Evolutionary conservation across 495 filamentous ascomycete genomes (phyloP).

Genomic region (Penicillium maclennaniae): DNA sequence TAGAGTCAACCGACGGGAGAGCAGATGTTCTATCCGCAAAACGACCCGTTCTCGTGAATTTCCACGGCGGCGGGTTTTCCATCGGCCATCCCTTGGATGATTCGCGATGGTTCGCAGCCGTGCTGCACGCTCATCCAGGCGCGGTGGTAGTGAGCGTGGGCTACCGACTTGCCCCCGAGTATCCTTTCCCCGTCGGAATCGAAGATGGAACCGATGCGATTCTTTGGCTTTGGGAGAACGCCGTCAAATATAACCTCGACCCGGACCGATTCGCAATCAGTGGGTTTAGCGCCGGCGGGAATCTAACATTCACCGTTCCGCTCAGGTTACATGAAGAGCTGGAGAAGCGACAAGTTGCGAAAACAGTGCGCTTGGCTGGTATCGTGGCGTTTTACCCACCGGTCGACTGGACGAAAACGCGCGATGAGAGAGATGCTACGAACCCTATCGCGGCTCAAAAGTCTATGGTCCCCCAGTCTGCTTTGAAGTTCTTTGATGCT

Average conservation of each 20-base stretch:
- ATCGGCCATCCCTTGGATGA: conserved; percentile 31
- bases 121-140: conserved; percentile 6
- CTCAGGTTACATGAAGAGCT: conserved; percentile 48
- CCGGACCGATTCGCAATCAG: conserved; percentile 55
- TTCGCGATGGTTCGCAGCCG: conserved; percentile 14
- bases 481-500: conserved; percentile 18
- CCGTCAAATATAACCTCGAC: conserved; percentile 47
- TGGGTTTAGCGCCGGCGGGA: conserved; percentile 73
- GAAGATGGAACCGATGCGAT: conserved; percentile 61
- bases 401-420: conserved; percentile 65
- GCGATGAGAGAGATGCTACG: conserved; percentile 39
- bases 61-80: conserved; percentile 38
- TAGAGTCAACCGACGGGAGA: not conserved
- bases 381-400: conserved; percentile 69
- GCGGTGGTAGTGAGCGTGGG: conserved; percentile 25
- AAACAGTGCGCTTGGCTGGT: conserved; percentile 31
- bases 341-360: conserved; percentile 9
- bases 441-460: conserved; percentile 14
- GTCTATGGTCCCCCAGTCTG: conserved; percentile 10
- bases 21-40: not conserved
- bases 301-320: conserved; percentile 67
- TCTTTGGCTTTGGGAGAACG: conserved; percentile 49
- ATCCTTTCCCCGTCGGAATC: conserved; percentile 46
- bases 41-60: conserved; percentile 17
- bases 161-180: conserved; percentile 37